Percentiles rank a stretch among this genome's conserved stretches.
phyloP scores from a whole-genome alignment of 2,329 filamentous ascomycete genomes.

The Fulvia fulva region DNA sequence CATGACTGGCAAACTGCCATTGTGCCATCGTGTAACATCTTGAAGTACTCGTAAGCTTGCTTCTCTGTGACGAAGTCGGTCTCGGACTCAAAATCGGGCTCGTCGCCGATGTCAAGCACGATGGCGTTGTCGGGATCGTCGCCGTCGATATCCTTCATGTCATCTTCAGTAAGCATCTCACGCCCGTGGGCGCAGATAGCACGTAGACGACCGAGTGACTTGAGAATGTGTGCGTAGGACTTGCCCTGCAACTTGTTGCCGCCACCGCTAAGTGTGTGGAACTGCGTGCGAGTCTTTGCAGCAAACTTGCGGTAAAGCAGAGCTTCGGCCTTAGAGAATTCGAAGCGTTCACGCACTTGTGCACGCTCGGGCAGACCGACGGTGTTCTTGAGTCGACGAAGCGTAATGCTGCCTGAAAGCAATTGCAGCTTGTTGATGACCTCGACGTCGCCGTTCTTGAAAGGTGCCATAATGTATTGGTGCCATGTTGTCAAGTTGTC shows the following conservation, averaged over 20 bases:
- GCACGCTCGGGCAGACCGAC: slow-evolving; percentile 73
- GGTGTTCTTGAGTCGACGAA: slow-evolving; percentile 86
- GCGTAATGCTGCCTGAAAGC: slow-evolving; percentile 88
- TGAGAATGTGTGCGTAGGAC: slow-evolving; percentile 89
- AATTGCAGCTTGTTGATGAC: slow-evolving; percentile 82
- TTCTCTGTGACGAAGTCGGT: slow-evolving; percentile 58
- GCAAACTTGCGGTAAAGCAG: slow-evolving; percentile 81
- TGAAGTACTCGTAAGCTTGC: slow-evolving; percentile 81
- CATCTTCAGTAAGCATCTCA: slow-evolving; percentile 79
- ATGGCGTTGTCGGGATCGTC: slow-evolving; percentile 66
- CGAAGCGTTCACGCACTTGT: slow-evolving; percentile 68
- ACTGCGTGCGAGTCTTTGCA: slow-evolving; percentile 72
- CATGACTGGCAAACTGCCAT: slow-evolving; percentile 71
- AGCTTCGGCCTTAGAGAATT: slow-evolving; percentile 72
- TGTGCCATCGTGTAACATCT: slow-evolving; percentile 77
- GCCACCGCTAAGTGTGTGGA: slow-evolving; percentile 69
- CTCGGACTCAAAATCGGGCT: slow-evolving; percentile 51
- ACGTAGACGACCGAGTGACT: slow-evolving; percentile 83
- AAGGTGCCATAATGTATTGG: slow-evolving; percentile 75
- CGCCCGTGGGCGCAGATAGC: slow-evolving; percentile 92
- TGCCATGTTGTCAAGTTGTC: slow-evolving; percentile 72
- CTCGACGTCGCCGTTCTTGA: slow-evolving; percentile 79
- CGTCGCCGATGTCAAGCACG: slow-evolving; percentile 84
- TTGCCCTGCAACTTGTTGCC: slow-evolving; percentile 52
- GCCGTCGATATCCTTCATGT: slow-evolving; percentile 74